Conservation (phyloP, 1,284 basidiomycete genomes). For the Heterobasidion parviporum region DNA sequence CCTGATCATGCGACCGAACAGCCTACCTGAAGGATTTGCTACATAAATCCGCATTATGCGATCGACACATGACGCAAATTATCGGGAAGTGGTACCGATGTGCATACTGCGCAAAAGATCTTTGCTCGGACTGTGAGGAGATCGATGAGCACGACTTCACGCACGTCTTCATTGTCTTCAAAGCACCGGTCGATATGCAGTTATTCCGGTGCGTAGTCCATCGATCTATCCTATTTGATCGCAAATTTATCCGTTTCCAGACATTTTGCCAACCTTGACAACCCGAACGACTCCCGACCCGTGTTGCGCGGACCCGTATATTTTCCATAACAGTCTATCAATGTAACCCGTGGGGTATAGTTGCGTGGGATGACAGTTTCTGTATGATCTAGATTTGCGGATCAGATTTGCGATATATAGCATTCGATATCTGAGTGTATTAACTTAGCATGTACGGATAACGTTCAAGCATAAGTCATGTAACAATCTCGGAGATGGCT, state of each 20-base stretch:
- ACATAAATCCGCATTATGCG: constrained; percentile 66
- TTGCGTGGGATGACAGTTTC: not conserved
- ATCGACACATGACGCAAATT: constrained; percentile 68
- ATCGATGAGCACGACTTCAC: constrained; percentile 74
- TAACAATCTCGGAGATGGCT: too few relatives aligned
- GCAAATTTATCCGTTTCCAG: constrained; percentile 22
- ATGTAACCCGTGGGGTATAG: not conserved
- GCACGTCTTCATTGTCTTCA: constrained; percentile 83
- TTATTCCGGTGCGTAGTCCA: constrained; percentile 38
- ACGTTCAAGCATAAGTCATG: too few relatives aligned
- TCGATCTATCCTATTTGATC: not conserved
- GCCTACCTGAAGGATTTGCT: constrained; percentile 63
- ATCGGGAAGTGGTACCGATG: constrained; percentile 83
- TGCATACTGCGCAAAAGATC: constrained; percentile 75
- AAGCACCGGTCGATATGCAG: constrained; percentile 61
- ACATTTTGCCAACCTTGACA: constrained; percentile 51
- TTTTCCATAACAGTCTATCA: constrained; percentile 16
- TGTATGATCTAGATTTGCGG: not conserved
- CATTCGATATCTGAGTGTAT: not conserved
- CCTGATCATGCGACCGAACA: constrained; percentile 18
- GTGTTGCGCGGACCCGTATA: constrained; percentile 55
- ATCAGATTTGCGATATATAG: not conserved
- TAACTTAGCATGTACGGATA: too few relatives aligned
- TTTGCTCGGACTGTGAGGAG: constrained; percentile 73
- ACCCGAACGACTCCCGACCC: constrained; percentile 41